Conservation (phyloP, 176 grass and related monocot species). For the Calamus simplicifolius region DNA sequence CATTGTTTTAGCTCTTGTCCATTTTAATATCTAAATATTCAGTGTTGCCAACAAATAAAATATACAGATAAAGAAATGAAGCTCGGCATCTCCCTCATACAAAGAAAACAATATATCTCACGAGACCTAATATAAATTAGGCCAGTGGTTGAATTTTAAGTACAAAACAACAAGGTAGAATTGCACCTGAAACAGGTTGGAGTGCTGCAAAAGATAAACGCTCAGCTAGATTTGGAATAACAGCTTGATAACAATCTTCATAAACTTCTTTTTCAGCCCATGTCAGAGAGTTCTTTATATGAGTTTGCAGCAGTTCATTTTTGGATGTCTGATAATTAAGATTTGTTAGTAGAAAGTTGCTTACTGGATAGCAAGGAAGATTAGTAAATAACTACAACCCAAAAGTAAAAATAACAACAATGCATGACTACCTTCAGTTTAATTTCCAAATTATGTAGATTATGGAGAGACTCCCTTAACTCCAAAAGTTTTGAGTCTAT, state of each 20-base stretch:
- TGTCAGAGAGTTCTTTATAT: slow-evolving; percentile 64
- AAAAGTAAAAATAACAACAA: too few relatives aligned
- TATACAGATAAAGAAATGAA: too few relatives aligned
- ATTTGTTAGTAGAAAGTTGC: slow-evolving; percentile 7
- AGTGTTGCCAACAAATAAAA: too few relatives aligned
- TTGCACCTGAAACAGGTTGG: slow-evolving; percentile 76
- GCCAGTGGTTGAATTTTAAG: background rate
- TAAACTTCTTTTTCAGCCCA: slow-evolving; percentile 62
- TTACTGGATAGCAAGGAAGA: too few relatives aligned
- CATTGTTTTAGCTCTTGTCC: too few relatives aligned
- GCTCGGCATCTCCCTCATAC: too few relatives aligned
- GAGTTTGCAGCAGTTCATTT: slow-evolving; percentile 82
- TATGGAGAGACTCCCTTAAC: slow-evolving; percentile 60
- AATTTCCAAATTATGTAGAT: slow-evolving; percentile 79
- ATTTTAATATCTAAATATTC: too few relatives aligned
- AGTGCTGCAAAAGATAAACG: slow-evolving; percentile 79
- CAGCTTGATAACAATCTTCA: slow-evolving; percentile 37
- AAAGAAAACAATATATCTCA: background rate
- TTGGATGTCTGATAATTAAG: slow-evolving; percentile 46
- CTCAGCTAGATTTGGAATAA: slow-evolving; percentile 59
- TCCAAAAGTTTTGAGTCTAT: slow-evolving; percentile 50
- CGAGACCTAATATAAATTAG: background rate
- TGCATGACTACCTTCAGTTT: slow-evolving; percentile 52
- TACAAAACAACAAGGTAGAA: background rate
- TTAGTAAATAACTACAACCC: too few relatives aligned